Evolutionary conservation across 495 filamentous ascomycete genomes (phyloP), one percentile per base, ranked within the genome.

Genomic region (Terfezia boudieri): DNA sequence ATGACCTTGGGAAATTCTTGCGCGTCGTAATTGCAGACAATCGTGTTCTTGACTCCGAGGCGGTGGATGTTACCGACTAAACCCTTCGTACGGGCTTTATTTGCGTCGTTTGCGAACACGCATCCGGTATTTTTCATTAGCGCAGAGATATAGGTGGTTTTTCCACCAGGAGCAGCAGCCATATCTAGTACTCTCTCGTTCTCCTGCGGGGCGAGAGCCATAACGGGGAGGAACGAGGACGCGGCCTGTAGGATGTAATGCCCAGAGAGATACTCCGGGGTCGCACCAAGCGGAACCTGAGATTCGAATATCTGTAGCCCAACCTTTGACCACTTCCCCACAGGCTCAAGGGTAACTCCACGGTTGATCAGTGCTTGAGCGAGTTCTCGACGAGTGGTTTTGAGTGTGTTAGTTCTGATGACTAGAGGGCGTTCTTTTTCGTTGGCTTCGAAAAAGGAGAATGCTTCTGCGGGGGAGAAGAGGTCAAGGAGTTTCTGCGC

Each of bases 391-490:
- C 90, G 81, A 67, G 89, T 85, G 9, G 92, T 95, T 54, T 84
- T 82, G 49, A 98, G 76, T 8, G 90, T 96, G 66, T 98, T 98
- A 51, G 90, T 95, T 68, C 90, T 83, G 55, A 78, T 74, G 35
- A 88, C 83, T 49, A 95, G 77, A 1, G 89, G 89, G 50, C 89
- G 80, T 17, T 83, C 75, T 22, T 83, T 86, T 69, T 98, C 90
- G 76, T 98, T 98, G 49, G 88, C 88, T 67, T 98, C 90, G 69
- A 98, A 98, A 69, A 98, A 98, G 8, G 87, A 87, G 56, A 98
- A 94, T 0, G 90, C 92, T 69, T 98, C 92, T 61, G 81, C 79
- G 23, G 92, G 83, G 1, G 87, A 76, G 73, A 98, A 98, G 8
- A 98, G 79, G 60, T 84, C 82, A 68, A 84, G 79, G 7, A 94